These are phyloP conservation scores for Scutellaria barbata DNA, from an alignment of 257 asterid species.

Conservation along the genomic window DNA sequence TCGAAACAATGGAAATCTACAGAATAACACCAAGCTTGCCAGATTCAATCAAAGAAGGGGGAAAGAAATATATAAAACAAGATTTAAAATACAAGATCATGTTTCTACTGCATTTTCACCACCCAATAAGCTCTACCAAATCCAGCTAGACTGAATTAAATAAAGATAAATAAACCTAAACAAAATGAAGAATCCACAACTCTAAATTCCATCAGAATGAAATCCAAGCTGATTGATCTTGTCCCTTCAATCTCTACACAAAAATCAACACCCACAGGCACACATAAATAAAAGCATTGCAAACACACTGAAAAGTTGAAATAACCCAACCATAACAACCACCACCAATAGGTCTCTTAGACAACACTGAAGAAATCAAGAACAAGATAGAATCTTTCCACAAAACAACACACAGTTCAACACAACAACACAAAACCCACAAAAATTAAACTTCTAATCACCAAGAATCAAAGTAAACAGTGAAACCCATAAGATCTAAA, in stretches of 20 bases:
- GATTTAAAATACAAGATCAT: not conserved
- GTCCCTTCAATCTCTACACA: slow-evolving; percentile 21
- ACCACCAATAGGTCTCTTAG: not conserved
- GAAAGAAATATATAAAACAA: not conserved
- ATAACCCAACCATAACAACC: slow-evolving; percentile 11
- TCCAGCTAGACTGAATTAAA: slow-evolving; percentile 17
- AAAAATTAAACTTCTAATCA: slow-evolving; percentile 20
- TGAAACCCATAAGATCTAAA: slow-evolving; percentile 35
- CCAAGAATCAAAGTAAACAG: slow-evolving; percentile 25
- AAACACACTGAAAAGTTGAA: not conserved
- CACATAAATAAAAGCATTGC: not conserved
- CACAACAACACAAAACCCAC: slow-evolving; percentile 32
- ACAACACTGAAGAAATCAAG: slow-evolving; percentile 14
- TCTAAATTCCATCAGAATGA: slow-evolving; percentile 24
- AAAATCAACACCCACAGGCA: slow-evolving; percentile 11
- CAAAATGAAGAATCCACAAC: slow-evolving; percentile 32
- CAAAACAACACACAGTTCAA: slow-evolving; percentile 15
- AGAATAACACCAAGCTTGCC: slow-evolving; percentile 1
- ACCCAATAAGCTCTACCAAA: slow-evolving; percentile 23
- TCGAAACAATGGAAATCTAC: slow-evolving; percentile 21
- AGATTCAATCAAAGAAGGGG: slow-evolving; percentile 5
- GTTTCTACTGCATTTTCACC: slow-evolving; percentile 1
- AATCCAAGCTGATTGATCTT: slow-evolving; percentile 34
- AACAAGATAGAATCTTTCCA: slow-evolving; percentile 22
- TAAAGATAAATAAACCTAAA: slow-evolving; percentile 20